Base-by-base conservation (phyloP, 139 green algal genomes). In the Desmodesmus armatus region DNA sequence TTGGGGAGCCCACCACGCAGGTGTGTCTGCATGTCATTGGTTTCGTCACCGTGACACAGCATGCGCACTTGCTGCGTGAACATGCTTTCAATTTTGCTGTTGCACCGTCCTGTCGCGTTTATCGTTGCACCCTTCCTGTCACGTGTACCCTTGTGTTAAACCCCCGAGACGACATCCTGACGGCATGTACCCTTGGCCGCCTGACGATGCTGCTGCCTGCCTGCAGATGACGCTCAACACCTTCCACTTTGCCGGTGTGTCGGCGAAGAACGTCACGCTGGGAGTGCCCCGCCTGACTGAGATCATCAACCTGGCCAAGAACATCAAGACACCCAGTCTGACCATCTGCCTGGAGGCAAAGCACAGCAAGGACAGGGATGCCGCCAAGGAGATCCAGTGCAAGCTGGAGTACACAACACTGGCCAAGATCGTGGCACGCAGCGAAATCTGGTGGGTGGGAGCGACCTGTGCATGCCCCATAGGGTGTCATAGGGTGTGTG, bases 261-360 rank as follows among this genome's bases (percentile, higher is more conserved):
- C 93, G 17, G 97, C 96, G 65, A 99, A 99, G 94, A 99, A 99
- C 89, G 97, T 99, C 35, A 99, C 98, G 44, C 95, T 99, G 82
- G 98, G 97, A 58, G 97, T 99, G 89, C 98, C 98, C 11, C 95
- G 98, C 35, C 91, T 99, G 33, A 98, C 94, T 7, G 98, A 99
- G 90, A 99, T 99, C 93, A 99, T 99, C 93, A 99, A 99, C 90
- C 94, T 99, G 27, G 94, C 98, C 51, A 99, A 99, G 92, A 98
- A 97, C 91, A 99, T 99, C 92, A 99, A 99, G 91, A 99, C 98
- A 74, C 98, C 98, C 44, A 95, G 89, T 3, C 90, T 99, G 15
- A 94, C 94, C 31, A 95, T 99, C 13, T 78, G 47, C 33, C 51
- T 86, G 67, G 11, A 72, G 80, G 67, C 37, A 3, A 37, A 69